Evolutionary conservation across 2,329 filamentous ascomycete species (phyloP).

Genomic region (Fusarium sp.): DNA sequence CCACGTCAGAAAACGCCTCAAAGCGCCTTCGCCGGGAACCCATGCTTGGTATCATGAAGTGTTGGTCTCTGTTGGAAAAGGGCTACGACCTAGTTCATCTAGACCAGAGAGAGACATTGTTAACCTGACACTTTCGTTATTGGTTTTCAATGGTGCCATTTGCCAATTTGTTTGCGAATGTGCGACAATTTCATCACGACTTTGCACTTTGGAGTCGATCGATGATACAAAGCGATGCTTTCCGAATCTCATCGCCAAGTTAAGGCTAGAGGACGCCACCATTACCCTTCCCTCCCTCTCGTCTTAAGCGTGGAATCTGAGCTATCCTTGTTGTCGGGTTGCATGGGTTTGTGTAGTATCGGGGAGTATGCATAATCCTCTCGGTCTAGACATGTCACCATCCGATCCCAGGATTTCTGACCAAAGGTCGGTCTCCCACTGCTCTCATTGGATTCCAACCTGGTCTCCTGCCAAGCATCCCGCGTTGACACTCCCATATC

Average conservation of each 20-base stretch:
- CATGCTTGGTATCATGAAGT: conserved; percentile 19
- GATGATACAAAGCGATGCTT: conserved; percentile 2
- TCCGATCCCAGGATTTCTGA: not conserved
- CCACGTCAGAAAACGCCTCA: conserved; percentile 17
- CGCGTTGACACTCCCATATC: conserved; percentile 2
- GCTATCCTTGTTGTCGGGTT: conserved; percentile 31
- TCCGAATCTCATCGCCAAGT: conserved; percentile 17
- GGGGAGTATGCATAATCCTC: conserved; percentile 35
- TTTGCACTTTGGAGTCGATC: conserved; percentile 5
- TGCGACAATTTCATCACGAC: conserved; percentile 4
- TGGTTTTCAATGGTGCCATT: conserved; percentile 33
- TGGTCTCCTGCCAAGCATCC: conserved; percentile 19
- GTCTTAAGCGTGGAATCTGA: conserved; percentile 18
- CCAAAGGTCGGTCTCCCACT: not conserved
- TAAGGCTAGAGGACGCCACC: not conserved
- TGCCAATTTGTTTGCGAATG: conserved; percentile 31
- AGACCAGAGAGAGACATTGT: not conserved
- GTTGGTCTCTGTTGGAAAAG: not conserved
- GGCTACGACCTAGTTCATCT: not conserved
- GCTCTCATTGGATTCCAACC: conserved; percentile 10
- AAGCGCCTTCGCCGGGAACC: conserved; percentile 3
- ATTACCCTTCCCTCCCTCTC: not conserved
- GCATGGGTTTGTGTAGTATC: conserved; percentile 25
- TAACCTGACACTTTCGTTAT: not conserved
- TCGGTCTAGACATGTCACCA: not conserved